A percentile compares a stretch with the other conserved stretches of the same genome.
These are phyloP conservation scores for Pyrrhoderma lamaoense DNA, from an alignment of 1,284 basidiomycete genomes.

Conservation along the genomic window DNA sequence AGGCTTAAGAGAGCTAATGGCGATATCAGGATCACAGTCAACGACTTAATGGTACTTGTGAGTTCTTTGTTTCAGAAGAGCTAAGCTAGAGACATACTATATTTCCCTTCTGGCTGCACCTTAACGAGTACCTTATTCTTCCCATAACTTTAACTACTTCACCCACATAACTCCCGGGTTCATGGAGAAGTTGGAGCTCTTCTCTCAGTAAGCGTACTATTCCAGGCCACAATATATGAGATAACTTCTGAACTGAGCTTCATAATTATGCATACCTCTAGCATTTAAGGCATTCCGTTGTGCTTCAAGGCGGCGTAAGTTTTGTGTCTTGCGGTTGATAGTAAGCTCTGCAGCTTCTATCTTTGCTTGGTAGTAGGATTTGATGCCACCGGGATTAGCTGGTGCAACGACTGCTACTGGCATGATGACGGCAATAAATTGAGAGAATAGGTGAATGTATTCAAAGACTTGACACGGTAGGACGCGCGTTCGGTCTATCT, in stretches of 20 bases:
- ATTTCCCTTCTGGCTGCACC: constrained; percentile 98
- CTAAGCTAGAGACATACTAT: constrained; percentile 52
- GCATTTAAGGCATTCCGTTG: constrained; percentile 96
- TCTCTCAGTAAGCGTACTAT: constrained; percentile 83
- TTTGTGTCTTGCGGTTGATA: constrained; percentile 96
- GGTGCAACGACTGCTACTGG: constrained; percentile 42
- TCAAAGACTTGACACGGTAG: neutral
- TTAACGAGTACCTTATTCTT: constrained; percentile 99
- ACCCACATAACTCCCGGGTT: constrained; percentile 96
- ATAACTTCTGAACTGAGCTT: neutral
- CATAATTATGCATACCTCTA: constrained; percentile 53
- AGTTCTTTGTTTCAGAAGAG: neutral
- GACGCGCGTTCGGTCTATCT: no score
- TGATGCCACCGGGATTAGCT: constrained; percentile 54
- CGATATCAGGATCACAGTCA: constrained; percentile 87
- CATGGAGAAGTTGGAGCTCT: constrained; percentile 91
- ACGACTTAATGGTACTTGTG: constrained; percentile 57
- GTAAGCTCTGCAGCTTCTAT: constrained; percentile 88
- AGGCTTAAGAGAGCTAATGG: constrained; percentile 74
- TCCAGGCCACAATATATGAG: neutral
- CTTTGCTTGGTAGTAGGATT: constrained; percentile 93
- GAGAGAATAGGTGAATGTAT: neutral
- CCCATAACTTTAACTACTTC: constrained; percentile 99
- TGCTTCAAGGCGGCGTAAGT: constrained; percentile 90
- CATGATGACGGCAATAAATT: constrained; percentile 32